A percentile compares a stretch with the other conserved stretches of the same genome.
These are phyloP conservation scores for Ceratobasidium papillatum DNA, from an alignment of 1,284 basidiomycete species.

Conservation along the genomic window DNA sequence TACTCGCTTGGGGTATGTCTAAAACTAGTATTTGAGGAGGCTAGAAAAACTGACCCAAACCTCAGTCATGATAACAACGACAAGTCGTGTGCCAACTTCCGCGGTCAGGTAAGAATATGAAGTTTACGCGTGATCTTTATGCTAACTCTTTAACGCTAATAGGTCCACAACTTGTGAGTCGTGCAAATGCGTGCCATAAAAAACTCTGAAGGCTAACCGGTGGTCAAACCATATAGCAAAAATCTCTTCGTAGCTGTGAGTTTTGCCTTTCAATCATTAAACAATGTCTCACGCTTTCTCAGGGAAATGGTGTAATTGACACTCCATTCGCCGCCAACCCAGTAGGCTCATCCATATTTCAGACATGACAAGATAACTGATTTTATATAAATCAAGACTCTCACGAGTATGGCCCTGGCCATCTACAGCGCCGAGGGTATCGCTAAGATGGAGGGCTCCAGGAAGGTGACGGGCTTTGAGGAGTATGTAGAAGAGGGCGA, in stretches of 20 bases:
- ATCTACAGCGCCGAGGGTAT: background rate
- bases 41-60: no score
- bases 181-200: background rate
- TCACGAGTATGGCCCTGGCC: background rate
- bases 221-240: background rate
- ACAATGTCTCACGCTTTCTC: background rate
- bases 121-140: background rate
- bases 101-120: background rate
- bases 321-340: background rate
- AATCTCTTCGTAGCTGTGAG: background rate
- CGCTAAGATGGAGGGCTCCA: background rate
- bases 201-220: background rate
- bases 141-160: background rate
- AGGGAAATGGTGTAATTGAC: conserved; percentile 1
- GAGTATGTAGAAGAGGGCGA: background rate
- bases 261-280: background rate
- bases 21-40: no score
- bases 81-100: background rate
- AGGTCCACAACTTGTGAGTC: background rate
- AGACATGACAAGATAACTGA: background rate
- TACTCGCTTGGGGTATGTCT: no score
- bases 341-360: background rate
- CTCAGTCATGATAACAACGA: background rate
- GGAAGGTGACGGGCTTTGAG: background rate
- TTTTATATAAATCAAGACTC: background rate